Base-by-base conservation (phyloP, 2,329 filamentous ascomycete species). In the Cryphonectria parasitica region DNA sequence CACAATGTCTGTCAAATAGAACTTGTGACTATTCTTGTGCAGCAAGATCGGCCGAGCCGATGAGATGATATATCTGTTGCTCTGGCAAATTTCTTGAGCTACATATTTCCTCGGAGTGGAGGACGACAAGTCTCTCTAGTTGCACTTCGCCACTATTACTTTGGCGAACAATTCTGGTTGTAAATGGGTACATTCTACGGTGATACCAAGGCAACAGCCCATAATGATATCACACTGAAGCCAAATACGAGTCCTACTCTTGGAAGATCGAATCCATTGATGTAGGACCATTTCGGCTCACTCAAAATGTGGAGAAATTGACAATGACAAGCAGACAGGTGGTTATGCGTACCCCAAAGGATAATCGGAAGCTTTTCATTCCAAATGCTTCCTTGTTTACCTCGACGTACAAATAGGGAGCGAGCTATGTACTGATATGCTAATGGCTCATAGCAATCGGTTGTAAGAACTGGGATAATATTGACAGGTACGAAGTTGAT, bases 391-490 rank as follows among this genome's bases (percentile, higher is more conserved):
- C 52, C 6, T 56, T 31, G 6, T 49, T 49, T 49, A n/a, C 45
- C 45, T 49, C 13, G 28, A 6, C 19, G 34, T 10, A 61, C 34
- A 39, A 6, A 19, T 39, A 61, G 39, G 34, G 34, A 39, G 34
- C 17, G 58, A 61, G n/a, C 58, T 61, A 61, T 61, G 31, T 61
- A 61, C 58, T 39, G 22, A 61, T 61, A n/a, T 61, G 31, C 58
- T 39, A 19, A 6, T n/a, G 58, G n/a, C 34, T n/a, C 19, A 10
- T n/a, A 39, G 19, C 31, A 28, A 39, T 39, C 19, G 34, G 13
- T 31, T 19, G 54, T 19, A 58, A 15, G 17, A 58, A 31, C 13
- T 28, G 52, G 25, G 15, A 58, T 19, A 61, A 61, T 61, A 39
- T 39, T 31, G 28, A 39, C 58, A 61, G 22, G 58, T 39, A 58